Percentiles rank a stretch among this genome's conserved stretches.
These are phyloP conservation scores for Byssoonygena ceratinophila DNA, from an alignment of 2,329 filamentous ascomycete genomes.

Conservation along the genomic window DNA sequence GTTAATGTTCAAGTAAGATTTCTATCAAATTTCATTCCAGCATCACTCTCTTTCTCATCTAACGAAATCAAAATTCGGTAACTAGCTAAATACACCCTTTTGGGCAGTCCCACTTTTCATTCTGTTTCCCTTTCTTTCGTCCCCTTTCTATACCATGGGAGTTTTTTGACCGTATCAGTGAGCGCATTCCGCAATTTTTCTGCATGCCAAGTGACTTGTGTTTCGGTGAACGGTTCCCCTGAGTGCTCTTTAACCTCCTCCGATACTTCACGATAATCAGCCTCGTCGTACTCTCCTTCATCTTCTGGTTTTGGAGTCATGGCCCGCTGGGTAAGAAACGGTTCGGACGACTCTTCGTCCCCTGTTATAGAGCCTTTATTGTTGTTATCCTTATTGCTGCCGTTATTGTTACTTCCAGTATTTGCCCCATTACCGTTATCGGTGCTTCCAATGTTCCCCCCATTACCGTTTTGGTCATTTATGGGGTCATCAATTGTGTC, in stretches of 20 bases:
- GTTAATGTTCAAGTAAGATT: no score
- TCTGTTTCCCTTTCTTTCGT: background rate
- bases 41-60: no score
- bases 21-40: no score
- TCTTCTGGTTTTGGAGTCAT: conserved; percentile 3
- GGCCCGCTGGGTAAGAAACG: background rate
- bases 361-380: background rate
- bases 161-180: background rate
- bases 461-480: background rate
- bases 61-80: no score
- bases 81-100: no score
- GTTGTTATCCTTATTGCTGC: background rate
- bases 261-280: background rate
- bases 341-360: background rate
- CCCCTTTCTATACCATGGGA: background rate
- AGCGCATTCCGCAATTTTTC: conserved; percentile 1
- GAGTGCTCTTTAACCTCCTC: conserved; percentile 1
- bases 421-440: no score
- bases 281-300: conserved; percentile 10
- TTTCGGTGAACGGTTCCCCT: background rate
- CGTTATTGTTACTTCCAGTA: no score
- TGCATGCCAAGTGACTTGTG: background rate
- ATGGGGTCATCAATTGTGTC: no score
- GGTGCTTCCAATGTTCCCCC: no score
- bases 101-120: no score